Percentiles rank a stretch among this genome's conserved stretches.
Evolutionary conservation across 306 rosid genomes (phyloP).

Genomic region (Fragaria vesca): DNA sequence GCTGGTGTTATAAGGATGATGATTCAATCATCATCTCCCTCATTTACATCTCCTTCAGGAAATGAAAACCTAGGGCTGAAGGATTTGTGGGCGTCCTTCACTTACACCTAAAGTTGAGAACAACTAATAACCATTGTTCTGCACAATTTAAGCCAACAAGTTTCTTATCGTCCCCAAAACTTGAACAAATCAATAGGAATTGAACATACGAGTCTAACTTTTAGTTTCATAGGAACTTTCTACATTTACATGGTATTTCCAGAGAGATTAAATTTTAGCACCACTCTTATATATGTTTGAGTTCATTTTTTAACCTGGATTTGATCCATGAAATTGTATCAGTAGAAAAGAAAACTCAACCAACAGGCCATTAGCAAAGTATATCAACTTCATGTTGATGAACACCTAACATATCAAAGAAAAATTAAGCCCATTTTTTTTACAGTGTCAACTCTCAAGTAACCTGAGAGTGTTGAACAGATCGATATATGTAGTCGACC

Average conservation of each 20-base stretch:
- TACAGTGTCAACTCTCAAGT: not conserved
- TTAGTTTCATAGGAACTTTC: too few species aligned
- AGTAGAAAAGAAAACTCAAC: too few species aligned
- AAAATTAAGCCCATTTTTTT: not conserved
- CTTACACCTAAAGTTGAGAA: too few species aligned
- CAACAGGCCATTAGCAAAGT: not conserved
- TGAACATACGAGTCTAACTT: too few species aligned
- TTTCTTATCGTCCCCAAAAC: too few species aligned
- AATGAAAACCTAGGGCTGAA: not conserved
- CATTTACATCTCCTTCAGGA: not conserved
- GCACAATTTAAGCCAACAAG: not conserved
- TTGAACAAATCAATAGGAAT: too few species aligned
- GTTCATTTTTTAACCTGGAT: not conserved
- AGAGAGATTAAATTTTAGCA: not conserved
- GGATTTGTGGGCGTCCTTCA: too few species aligned
- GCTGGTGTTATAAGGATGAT: not conserved
- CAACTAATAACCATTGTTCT: not conserved
- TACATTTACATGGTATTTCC: too few species aligned
- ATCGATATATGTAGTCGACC: too few species aligned
- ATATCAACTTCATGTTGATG: too few species aligned
- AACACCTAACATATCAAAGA: too few species aligned
- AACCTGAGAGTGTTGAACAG: not conserved
- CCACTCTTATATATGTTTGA: not conserved
- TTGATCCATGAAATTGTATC: not conserved
- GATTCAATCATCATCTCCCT: not conserved